These are phyloP conservation scores for Vaucheria bursata DNA, from an alignment of 352 stramenopile genomes.

Conservation along the genomic window DNA sequence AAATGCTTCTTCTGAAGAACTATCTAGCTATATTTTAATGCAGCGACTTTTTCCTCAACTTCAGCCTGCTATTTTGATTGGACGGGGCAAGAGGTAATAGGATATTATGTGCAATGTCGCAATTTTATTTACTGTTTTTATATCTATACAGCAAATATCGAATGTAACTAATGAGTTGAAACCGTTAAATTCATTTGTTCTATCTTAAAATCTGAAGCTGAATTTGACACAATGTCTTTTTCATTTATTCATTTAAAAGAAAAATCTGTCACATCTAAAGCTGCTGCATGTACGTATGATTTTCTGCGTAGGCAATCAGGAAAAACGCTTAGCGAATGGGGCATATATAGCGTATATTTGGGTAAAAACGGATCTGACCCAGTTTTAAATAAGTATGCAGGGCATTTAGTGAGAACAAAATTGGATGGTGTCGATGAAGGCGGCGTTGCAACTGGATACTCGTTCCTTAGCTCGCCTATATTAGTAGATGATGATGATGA, in stretches of 20 bases:
- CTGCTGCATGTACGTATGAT: no score
- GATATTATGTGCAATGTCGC: no score
- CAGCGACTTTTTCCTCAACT: slow-evolving; percentile 72
- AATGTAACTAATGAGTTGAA: no score
- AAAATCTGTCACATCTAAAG: no score
- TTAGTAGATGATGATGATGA: slow-evolving; percentile 57
- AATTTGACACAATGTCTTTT: no score
- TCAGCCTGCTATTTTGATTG: slow-evolving; percentile 28
- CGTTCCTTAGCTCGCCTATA: slow-evolving; percentile 76
- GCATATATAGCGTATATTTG: slow-evolving; percentile 70
- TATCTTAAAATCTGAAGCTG: no score
- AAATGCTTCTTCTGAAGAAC: slow-evolving; percentile 53
- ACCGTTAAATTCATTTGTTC: no score
- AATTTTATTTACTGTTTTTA: no score
- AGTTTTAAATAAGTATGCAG: slow-evolving; percentile 76
- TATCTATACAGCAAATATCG: no score
- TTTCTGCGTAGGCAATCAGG: slow-evolving; percentile 54
- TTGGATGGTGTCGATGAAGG: slow-evolving; percentile 72
- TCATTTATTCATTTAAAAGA: no score
- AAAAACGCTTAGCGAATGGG: slow-evolving; percentile 68
- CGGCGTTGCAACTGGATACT: slow-evolving; percentile 83
- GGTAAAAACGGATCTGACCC: slow-evolving; percentile 54
- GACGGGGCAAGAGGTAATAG: slow-evolving; percentile 22
- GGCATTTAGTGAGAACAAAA: slow-evolving; percentile 82
- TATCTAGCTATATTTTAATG: slow-evolving; percentile 84